Evolutionary conservation across 495 filamentous ascomycete genomes (phyloP), one percentile per base, ranked within the genome.

Genomic region (Podospora pseudocomata): DNA sequence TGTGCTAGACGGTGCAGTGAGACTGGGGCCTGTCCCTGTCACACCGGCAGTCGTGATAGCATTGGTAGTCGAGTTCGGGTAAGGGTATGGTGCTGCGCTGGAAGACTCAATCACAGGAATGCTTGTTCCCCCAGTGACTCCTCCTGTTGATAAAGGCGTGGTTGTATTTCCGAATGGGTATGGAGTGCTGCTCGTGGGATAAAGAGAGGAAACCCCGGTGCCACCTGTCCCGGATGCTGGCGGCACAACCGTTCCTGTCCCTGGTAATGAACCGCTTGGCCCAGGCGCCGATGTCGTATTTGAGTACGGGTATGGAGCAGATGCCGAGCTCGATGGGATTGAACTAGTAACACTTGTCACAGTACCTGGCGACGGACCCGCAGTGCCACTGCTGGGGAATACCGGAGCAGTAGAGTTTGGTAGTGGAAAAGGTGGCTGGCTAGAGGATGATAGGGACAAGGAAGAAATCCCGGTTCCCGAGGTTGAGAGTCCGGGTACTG

Each of bases 261-360:
- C 39, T 49, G 39, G 39, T 13, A 16, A 49, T 49, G 39, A 49
- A 16, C 39, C 39, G 15, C 39, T 49, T 3, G 39, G 39, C 39
- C 39, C 39, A 49, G 13, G 6, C 13, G 39, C 39, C 5, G 15
- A 49, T 49, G 39, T 49, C 2, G 39, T 53, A 58, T 74, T 77
- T 20, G 68, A 62, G n/a, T 65, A 59, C 15, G 73, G 71, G 56
- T 73, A 76, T 30, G 76, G 71, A 18, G 39, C 39, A 13, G 39
- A 49, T 13, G 13, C 13, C 0, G 70, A 63, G 34, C 34, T 32
- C 27, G 53, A 27, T 23, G 66, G 57, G 23, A 60, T 44, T 64
- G 15, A 34, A 63, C 34, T 65, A 13, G 16, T 30, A 13, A 6
- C 20, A 65, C 23, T 4, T 27, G 67, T 27, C 2, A 62, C 65